Evolutionary conservation across 768 basidiomycete species (phyloP).

Genomic region (Amylocystis lapponica): DNA sequence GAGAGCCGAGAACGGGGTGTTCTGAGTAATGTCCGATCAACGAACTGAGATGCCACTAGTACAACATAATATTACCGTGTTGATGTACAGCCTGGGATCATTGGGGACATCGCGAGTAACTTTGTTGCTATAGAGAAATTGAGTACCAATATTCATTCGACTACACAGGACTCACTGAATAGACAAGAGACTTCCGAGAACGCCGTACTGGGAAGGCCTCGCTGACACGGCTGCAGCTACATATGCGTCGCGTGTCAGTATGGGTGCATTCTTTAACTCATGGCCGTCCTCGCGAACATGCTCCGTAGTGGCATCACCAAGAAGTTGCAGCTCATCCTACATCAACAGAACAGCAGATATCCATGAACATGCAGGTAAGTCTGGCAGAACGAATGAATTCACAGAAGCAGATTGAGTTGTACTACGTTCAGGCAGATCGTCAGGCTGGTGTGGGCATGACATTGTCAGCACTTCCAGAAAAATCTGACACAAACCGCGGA

Average conservation of each 20-base stretch:
- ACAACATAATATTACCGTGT: slow-evolving; percentile 47
- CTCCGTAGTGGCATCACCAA: slow-evolving; percentile 19
- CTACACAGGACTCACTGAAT: neutral
- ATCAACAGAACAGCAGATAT: too few species aligned
- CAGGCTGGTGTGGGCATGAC: neutral
- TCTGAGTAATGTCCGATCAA: slow-evolving; percentile 41
- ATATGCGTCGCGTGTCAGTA: slow-evolving; percentile 24
- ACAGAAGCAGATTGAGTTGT: too few species aligned
- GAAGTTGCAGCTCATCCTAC: slow-evolving; percentile 24
- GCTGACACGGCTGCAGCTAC: slow-evolving; percentile 14
- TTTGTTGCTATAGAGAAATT: neutral
- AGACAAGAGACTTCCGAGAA: neutral
- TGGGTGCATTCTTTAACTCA: slow-evolving; percentile 22
- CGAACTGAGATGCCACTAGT: neutral
- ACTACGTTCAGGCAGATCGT: neutral
- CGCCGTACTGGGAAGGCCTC: slow-evolving; percentile 4
- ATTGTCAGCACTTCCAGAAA: too few species aligned
- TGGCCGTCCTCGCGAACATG: slow-evolving; percentile 10
- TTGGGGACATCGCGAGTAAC: slow-evolving; percentile 27
- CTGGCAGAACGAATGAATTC: too few species aligned
- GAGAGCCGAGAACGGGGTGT: slow-evolving; percentile 66
- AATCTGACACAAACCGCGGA: too few species aligned
- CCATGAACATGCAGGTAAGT: too few species aligned
- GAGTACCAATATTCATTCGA: neutral
- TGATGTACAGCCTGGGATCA: slow-evolving; percentile 58